Evolutionary conservation across 2,329 filamentous ascomycete species (phyloP).

Genomic region (Rhynchosporium secalis): DNA sequence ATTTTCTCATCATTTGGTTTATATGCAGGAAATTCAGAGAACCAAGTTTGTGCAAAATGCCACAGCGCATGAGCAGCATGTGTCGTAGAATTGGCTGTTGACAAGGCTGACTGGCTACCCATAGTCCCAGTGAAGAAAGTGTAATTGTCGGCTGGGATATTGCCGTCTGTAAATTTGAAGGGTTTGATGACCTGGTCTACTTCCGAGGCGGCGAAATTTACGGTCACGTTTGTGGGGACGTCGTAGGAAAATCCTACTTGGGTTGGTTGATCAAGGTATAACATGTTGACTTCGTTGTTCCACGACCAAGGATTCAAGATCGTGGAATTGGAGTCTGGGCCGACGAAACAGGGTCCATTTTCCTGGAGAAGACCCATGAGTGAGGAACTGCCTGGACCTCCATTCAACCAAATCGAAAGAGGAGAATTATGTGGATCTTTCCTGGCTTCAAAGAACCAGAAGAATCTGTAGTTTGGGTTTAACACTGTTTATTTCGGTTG

Average conservation of each 20-base stretch:
- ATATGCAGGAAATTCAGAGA: slow-evolving; percentile 55
- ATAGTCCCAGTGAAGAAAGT: slow-evolving; percentile 57
- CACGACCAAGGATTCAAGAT: slow-evolving; percentile 58
- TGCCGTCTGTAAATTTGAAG: slow-evolving; percentile 37
- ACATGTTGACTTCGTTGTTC: slow-evolving; percentile 57
- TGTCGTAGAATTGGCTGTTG: slow-evolving; percentile 46
- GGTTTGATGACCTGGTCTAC: slow-evolving; percentile 37
- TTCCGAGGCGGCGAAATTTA: slow-evolving; percentile 34
- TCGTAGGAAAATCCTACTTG: slow-evolving; percentile 61
- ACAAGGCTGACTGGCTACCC: slow-evolving; percentile 19
- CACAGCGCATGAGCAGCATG: slow-evolving; percentile 40
- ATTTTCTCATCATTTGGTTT: slow-evolving; percentile 52
- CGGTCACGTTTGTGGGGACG: slow-evolving; percentile 16
- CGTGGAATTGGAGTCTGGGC: slow-evolving; percentile 45
- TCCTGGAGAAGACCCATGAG: slow-evolving; percentile 57
- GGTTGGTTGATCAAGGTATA: slow-evolving; percentile 59
- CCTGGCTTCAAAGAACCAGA: slow-evolving; percentile 47
- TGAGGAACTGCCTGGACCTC: slow-evolving; percentile 62
- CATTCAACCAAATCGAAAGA: slow-evolving; percentile 62
- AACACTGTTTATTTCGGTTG: neutral
- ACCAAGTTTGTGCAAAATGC: slow-evolving; percentile 57
- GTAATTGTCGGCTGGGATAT: slow-evolving; percentile 48
- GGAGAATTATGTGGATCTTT: slow-evolving; percentile 48
- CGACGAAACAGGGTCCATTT: slow-evolving; percentile 48
- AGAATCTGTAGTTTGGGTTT: slow-evolving; percentile 31